Base-by-base conservation (phyloP, 352 stramenopile genomes). In the Phytophthora podocarpi region DNA sequence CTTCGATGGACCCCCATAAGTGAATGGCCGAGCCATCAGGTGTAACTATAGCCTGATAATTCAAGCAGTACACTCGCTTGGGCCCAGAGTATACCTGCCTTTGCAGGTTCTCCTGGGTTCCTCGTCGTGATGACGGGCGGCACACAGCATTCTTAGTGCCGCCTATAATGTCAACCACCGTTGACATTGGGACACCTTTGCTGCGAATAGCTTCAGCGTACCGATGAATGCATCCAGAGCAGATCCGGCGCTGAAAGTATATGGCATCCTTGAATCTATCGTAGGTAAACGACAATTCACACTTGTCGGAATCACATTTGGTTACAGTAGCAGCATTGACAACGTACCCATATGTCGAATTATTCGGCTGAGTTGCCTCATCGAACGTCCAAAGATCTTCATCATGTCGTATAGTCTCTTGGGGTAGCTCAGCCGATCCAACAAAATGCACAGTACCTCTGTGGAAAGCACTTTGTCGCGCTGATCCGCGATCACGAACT, bases 331-430 rank as follows among this genome's bases (percentile, higher is more conserved):
- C 32, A 34, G 12, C 43, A 10, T 26, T 39, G 27, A 57, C 6
- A 41, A 49, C 50, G 36, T 59, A 42, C 50, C 50, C 37, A 59
- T 42, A 13, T 59, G 27, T 28, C 32, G 5, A 26, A 59, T 42
- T 16, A 59, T 41, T 2, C 26, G 50, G 50, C 50, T 49, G 5
- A 59, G 50, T 16, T 48, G 27, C 15, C 32, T 28, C 18, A 16
- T 59, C 9, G 50, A 50, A 9, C 50, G 37, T 12, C 50, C 50
- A 41, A 59, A 49, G 13, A 41, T 13, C 27, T 59, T 28, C 5
- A 59, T 49, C 36, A 48, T 59, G 37, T 59, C 50, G 34, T 59
- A 52, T 2, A 53, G 32, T 2, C 52, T n/a, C 40, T 60, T 60
- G 37, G 50, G 50, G 36, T 59, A 50, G 27, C 37, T 59, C 16